Percentiles rank a stretch among this genome's conserved stretches.
Conservation (phyloP, 164 flowering plant species). For the Tinospora cordifolia region DNA sequence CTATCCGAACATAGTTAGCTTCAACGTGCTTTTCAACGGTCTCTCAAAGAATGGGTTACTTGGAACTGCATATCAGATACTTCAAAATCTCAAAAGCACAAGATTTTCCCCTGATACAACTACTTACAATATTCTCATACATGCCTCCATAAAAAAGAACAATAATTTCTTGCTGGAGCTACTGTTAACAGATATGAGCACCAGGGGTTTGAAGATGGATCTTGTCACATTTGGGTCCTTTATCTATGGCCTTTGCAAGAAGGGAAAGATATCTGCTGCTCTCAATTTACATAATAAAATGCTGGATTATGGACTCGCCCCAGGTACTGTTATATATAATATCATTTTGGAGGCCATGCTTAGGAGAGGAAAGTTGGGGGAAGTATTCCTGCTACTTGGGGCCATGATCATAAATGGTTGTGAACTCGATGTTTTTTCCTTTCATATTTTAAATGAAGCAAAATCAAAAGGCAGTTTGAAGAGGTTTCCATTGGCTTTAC, state of each 20-base stretch:
- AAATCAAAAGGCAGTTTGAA: slow-evolving; percentile 23
- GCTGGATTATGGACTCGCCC: slow-evolving; percentile 28
- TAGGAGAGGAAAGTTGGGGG: slow-evolving; percentile 27
- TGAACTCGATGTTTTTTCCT: slow-evolving; percentile 26
- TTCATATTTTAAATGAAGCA: slow-evolving; percentile 23
- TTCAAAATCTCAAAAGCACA: slow-evolving; percentile 18
- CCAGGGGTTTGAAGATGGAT: slow-evolving; percentile 26
- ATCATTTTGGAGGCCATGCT: slow-evolving; percentile 29
- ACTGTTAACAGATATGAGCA: slow-evolving; percentile 31
- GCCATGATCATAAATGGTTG: slow-evolving; percentile 33
- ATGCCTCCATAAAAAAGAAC: slow-evolving; percentile 24
- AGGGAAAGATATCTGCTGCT: slow-evolving; percentile 29
- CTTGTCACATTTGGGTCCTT: slow-evolving; percentile 31
- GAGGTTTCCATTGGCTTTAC: slow-evolving; percentile 21
- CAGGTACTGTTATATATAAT: slow-evolving; percentile 28
- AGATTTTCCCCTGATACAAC: slow-evolving; percentile 26
- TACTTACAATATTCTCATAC: slow-evolving; percentile 43
- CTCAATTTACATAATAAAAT: slow-evolving; percentile 24
- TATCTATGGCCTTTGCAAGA: slow-evolving; percentile 30
- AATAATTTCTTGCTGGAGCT: slow-evolving; percentile 20
- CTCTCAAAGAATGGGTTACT: slow-evolving; percentile 37
- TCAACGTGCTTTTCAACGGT: slow-evolving; percentile 30
- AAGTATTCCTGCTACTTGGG: slow-evolving; percentile 20
- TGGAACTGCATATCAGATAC: slow-evolving; percentile 24
- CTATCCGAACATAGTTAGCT: slow-evolving; percentile 30